phyloP scores from a whole-genome alignment of 176 grass and related monocot species.

The Aegilops bicornis region DNA sequence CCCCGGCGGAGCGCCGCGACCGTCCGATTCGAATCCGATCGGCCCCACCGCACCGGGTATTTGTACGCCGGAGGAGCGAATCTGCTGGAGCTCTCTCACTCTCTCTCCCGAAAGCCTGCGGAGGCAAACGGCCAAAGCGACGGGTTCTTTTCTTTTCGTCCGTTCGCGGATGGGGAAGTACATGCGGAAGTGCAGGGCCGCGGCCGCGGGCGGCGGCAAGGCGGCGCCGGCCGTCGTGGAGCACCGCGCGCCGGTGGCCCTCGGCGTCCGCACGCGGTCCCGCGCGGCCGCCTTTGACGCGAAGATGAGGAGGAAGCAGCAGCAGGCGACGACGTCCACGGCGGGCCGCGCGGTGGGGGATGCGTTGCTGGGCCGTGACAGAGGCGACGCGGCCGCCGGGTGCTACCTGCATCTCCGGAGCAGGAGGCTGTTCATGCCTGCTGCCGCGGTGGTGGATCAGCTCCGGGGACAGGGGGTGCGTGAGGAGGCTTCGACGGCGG shows the following conservation, averaged over 20 bases:
- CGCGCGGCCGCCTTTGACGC: slow-evolving; percentile 1
- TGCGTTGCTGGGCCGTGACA: neutral
- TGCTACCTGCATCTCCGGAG: slow-evolving; percentile 64
- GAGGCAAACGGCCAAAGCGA: slow-evolving; percentile 13
- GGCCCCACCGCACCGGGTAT: neutral
- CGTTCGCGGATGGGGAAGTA: slow-evolving; percentile 50
- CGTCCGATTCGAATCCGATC: slow-evolving; percentile 26
- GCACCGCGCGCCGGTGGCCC: slow-evolving; percentile 38
- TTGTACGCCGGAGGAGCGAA: neutral
- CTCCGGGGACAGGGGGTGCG: neutral
- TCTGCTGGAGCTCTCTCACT: neutral
- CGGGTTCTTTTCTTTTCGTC: neutral
- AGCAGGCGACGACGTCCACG: neutral
- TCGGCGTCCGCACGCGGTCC: slow-evolving; percentile 48
- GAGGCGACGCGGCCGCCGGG: neutral
- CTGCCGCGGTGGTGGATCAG: neutral
- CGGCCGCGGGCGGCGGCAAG: neutral
- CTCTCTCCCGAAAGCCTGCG: neutral
- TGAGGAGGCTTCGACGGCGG: neutral
- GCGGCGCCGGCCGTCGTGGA: slow-evolving; percentile 35
- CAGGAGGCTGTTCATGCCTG: slow-evolving; percentile 45
- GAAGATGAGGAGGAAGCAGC: slow-evolving; percentile 30
- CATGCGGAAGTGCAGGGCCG: slow-evolving; percentile 46
- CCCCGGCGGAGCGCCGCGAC: neutral
- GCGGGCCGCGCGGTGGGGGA: neutral